Conservation (phyloP, 1,284 basidiomycete genomes). For the Ganoderma boninense region DNA sequence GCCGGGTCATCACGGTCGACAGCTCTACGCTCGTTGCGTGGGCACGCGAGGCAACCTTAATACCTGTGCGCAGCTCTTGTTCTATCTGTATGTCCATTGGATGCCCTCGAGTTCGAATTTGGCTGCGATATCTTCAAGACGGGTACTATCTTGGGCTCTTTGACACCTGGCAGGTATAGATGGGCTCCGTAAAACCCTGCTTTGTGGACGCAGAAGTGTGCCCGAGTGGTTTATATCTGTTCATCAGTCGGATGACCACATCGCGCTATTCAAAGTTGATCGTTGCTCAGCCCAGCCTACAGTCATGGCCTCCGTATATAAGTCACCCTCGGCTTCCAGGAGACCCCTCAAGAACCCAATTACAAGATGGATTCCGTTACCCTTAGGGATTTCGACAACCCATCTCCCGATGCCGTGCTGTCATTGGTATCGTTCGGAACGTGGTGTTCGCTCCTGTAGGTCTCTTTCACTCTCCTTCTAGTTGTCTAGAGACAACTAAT, state of each 20-base stretch:
- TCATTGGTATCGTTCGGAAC: neutral
- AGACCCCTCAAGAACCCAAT: neutral
- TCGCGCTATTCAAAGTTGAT: neutral
- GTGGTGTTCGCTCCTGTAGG: constrained; percentile 4
- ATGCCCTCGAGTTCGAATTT: neutral
- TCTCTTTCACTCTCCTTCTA: neutral
- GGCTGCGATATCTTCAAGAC: neutral
- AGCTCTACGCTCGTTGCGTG: neutral
- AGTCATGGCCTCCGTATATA: neutral
- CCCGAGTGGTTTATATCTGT: neutral
- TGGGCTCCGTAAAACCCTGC: neutral
- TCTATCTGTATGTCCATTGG: neutral
- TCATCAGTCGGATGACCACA: neutral
- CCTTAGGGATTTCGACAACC: neutral
- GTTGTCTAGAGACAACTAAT: neutral
- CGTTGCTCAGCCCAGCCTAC: neutral
- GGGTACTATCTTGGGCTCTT: neutral
- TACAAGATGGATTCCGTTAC: neutral
- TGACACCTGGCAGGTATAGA: neutral
- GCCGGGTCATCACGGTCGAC: neutral
- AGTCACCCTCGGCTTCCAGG: neutral
- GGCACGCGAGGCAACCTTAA: neutral
- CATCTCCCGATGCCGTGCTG: neutral
- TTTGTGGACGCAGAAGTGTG: neutral
- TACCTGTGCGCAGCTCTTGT: neutral